phyloP scores from a whole-genome alignment of 2,329 filamentous ascomycete genomes.

The Didymella glomerata region DNA sequence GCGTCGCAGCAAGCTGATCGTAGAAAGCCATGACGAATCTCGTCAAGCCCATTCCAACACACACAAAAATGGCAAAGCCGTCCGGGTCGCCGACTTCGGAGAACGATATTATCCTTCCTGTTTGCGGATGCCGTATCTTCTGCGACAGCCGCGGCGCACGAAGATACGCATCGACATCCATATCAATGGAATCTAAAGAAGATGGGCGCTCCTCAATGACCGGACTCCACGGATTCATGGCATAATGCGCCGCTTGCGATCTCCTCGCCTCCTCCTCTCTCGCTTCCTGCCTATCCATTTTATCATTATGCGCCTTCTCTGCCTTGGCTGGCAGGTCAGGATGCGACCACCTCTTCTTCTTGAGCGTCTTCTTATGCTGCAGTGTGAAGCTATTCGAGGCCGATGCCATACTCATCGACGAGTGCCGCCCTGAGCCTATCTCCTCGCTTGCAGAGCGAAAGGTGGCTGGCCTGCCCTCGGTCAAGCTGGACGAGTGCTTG shows the following conservation, averaged over 20 bases:
- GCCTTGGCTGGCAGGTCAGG: slow-evolving; percentile 52
- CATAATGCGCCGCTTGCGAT: slow-evolving; percentile 6
- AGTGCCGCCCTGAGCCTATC: slow-evolving; percentile 38
- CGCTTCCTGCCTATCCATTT: slow-evolving; percentile 37
- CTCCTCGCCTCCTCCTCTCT: slow-evolving; percentile 26
- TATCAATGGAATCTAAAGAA: slow-evolving; percentile 86
- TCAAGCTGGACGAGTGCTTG: slow-evolving; percentile 41
- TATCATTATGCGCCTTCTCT: slow-evolving; percentile 49
- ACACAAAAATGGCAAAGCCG: slow-evolving; percentile 92
- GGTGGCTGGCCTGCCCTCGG: slow-evolving; percentile 30
- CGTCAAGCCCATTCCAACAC: slow-evolving; percentile 96
- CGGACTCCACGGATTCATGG: slow-evolving; percentile 35
- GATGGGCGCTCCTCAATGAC: slow-evolving; percentile 74
- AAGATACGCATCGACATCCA: slow-evolving; percentile 86
- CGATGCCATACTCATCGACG: slow-evolving; percentile 36
- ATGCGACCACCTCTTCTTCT: slow-evolving; percentile 52
- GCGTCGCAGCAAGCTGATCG: slow-evolving; percentile 87
- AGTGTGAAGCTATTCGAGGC: slow-evolving; percentile 40
- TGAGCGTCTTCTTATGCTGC: slow-evolving; percentile 41
- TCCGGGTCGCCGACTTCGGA: slow-evolving; percentile 95
- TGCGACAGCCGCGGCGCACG: slow-evolving; percentile 85
- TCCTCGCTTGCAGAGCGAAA: slow-evolving; percentile 45
- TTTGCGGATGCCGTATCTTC: slow-evolving; percentile 85
- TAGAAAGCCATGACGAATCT: slow-evolving; percentile 97
- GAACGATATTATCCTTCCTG: slow-evolving; percentile 88